phyloP scores from a whole-genome alignment of 305 asterid genomes.

The Solanum aculeatissimum region DNA sequence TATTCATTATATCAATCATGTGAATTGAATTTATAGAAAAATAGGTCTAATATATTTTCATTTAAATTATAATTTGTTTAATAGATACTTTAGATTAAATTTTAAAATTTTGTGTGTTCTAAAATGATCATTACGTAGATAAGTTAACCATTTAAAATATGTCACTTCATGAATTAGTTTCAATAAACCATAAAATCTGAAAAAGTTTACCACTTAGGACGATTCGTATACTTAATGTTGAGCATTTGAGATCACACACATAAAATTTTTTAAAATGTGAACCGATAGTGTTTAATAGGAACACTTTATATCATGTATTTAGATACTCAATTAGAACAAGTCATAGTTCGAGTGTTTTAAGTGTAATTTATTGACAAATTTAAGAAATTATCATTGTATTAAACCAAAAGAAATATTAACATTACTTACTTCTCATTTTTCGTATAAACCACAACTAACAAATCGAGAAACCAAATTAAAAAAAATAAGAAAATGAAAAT shows the following conservation, averaged over 20 bases:
- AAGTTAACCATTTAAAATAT: neutral
- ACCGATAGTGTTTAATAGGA: neutral
- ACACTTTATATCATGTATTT: neutral
- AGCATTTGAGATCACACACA: neutral
- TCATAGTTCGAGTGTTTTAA: neutral
- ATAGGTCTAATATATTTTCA: too few relatives aligned
- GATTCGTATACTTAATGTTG: neutral
- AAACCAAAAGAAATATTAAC: neutral
- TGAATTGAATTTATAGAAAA: too few relatives aligned
- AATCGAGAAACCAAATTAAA: neutral
- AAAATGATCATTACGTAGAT: too few relatives aligned
- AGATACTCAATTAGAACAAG: neutral
- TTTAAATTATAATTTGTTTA: too few relatives aligned
- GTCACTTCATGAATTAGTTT: neutral
- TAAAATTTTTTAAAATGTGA: neutral
- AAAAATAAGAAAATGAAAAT: neutral
- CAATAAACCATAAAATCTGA: neutral
- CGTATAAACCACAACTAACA: neutral
- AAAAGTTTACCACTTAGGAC: too few relatives aligned
- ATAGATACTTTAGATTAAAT: neutral
- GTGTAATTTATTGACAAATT: neutral
- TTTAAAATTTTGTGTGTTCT: neutral
- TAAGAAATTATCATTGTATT: neutral
- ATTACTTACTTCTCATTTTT: neutral
- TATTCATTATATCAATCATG: too few relatives aligned